Evolutionary conservation across 1,284 basidiomycete species (phyloP), one percentile per base, ranked within the genome.

Genomic region (Marasmius oreades): DNA sequence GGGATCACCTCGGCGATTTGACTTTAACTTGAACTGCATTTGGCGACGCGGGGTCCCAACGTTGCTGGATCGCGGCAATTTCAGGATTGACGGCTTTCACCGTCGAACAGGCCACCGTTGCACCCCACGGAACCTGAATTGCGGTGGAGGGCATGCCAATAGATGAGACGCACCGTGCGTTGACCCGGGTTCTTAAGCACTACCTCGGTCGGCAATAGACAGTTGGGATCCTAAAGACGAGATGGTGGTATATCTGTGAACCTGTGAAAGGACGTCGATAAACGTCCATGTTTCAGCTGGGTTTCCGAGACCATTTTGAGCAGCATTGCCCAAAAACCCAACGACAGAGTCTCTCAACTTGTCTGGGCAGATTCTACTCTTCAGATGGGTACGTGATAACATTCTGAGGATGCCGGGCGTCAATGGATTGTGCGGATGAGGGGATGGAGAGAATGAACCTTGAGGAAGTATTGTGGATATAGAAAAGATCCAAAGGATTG

Each of bases 191-290:
- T n/a, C n/a, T n/a, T n/a, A n/a, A n/a, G n/a, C n/a, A n/a, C n/a
- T n/a, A n/a, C n/a, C n/a, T n/a, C 81, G 82, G 64, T 86, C 85
- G 46, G 84, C 84, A 14, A 77, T 77, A 88, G 75, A 68, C 86
- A 89, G 57, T 80, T 80, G 18, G 78, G 68, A 64, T 87, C 79
- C 81, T 84, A 56, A 39, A n/a, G 8, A 23, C 31, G 20, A 5
- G 34, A 48, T 18, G 20, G 24, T 34, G 44, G 20, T 48, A 56
- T 42, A 23, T 57, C 31, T 45, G 42, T 51, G 46, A 33, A 42
- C 16, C 36, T n/a, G 10, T 31, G 7, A 14, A 51, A 42, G 26
- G 33, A 52, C 28, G 28, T 10, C 28, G 28, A 2, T 43, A 28
- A 22, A 20, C 26, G 47, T 31, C 18, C 20, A 14, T 20, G 42